phyloP scores from a whole-genome alignment of 1,284 basidiomycete species.

The Puccinia novopanici region DNA sequence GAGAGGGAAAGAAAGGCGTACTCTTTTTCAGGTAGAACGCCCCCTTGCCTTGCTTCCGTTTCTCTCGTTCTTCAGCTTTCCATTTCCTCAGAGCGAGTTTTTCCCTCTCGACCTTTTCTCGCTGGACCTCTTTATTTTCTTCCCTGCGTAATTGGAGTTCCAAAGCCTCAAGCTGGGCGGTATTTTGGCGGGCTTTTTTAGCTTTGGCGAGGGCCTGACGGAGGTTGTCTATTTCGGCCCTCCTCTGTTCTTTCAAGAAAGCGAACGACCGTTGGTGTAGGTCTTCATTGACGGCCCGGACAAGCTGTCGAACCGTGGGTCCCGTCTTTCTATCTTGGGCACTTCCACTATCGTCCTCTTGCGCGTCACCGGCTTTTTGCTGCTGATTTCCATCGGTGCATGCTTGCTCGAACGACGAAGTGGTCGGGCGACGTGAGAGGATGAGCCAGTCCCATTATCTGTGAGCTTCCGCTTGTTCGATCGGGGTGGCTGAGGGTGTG shows the following conservation, averaged over 20 bases:
- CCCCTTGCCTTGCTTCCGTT: conserved; percentile 43
- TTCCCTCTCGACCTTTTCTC: conserved; percentile 23
- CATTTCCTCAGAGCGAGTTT: conserved; percentile 35
- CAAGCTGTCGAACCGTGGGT: conserved; percentile 39
- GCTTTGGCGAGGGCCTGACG: too few species aligned
- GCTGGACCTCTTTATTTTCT: conserved; percentile 28
- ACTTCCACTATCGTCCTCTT: conserved; percentile 28
- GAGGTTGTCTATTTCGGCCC: neutral
- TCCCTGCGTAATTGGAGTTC: conserved; percentile 4
- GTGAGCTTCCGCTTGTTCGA: too few species aligned
- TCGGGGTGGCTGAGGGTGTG: too few species aligned
- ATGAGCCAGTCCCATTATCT: too few species aligned
- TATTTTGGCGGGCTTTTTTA: neutral
- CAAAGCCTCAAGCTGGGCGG: neutral
- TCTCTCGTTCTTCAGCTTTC: conserved; percentile 27
- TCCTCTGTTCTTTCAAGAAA: conserved; percentile 19
- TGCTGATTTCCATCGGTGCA: conserved; percentile 24
- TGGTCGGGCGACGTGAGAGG: too few species aligned
- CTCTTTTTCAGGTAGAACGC: conserved; percentile 44
- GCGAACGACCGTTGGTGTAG: conserved; percentile 13
- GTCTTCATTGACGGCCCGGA: conserved; percentile 26
- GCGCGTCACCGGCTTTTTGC: conserved; percentile 24
- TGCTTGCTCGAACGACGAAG: conserved; percentile 17
- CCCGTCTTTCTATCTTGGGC: conserved; percentile 28
- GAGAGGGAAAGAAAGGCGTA: neutral